These are phyloP conservation scores for Sugiyamaella chiloensis DNA, from an alignment of 805 yeast genomes.

Conservation along the genomic window DNA sequence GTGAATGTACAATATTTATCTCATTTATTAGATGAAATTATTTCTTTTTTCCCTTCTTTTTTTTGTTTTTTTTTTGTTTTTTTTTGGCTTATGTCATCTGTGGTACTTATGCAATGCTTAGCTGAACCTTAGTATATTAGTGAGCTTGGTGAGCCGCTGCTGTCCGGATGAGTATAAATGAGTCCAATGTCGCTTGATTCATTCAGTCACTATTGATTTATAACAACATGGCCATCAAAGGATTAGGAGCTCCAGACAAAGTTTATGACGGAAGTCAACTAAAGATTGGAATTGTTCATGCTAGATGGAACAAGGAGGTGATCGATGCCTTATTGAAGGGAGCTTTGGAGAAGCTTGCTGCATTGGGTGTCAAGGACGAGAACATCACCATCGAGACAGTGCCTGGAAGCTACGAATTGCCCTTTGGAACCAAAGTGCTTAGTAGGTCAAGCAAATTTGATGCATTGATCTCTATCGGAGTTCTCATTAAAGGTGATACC, in stretches of 20 bases:
- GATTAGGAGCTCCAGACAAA: conserved; percentile 72
- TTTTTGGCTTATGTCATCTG: too few species aligned
- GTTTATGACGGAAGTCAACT: conserved; percentile 56
- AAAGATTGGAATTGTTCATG: conserved; percentile 84
- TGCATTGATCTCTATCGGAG: conserved; percentile 91
- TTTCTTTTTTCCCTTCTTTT: too few species aligned
- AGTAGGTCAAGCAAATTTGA: conserved; percentile 40
- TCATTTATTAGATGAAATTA: too few species aligned
- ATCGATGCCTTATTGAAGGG: conserved; percentile 81
- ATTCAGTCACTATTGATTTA: too few species aligned
- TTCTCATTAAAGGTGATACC: conserved; percentile 91
- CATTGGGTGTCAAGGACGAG: conserved; percentile 67
- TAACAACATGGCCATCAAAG: conserved; percentile 60
- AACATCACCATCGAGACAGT: conserved; percentile 81
- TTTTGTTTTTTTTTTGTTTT: too few species aligned
- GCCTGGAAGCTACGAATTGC: conserved; percentile 94
- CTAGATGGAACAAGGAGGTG: conserved; percentile 86
- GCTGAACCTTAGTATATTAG: too few species aligned
- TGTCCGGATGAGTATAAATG: too few species aligned
- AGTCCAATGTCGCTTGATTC: too few species aligned
- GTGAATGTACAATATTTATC: too few species aligned
- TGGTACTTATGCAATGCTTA: too few species aligned
- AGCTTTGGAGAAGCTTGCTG: conserved; percentile 55
- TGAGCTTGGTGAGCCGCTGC: too few species aligned
- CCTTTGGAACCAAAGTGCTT: conserved; percentile 62